phyloP scores from a whole-genome alignment of 768 basidiomycete species.

The Sporobolomyces phaffii region DNA sequence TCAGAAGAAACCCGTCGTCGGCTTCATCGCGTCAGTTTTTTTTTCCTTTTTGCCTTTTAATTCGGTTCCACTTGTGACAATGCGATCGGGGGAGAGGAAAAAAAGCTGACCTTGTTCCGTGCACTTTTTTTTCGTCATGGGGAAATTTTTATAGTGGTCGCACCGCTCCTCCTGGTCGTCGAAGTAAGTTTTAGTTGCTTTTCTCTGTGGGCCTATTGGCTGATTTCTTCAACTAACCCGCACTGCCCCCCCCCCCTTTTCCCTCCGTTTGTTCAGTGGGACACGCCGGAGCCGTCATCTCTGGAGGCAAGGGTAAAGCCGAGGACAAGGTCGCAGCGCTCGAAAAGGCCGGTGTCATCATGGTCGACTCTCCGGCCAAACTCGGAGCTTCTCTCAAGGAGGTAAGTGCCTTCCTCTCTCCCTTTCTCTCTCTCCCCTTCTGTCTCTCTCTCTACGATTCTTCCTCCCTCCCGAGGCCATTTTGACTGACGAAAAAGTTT shows the following conservation, averaged over 20 bases:
- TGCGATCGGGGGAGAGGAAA: too few relatives aligned
- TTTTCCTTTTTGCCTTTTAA: too few relatives aligned
- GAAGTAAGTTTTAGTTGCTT: conserved; percentile 58
- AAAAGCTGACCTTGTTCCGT: too few relatives aligned
- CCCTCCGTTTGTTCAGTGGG: conserved; percentile 44
- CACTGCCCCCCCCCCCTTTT: not conserved
- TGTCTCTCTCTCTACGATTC: too few relatives aligned
- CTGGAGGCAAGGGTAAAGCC: conserved; percentile 91
- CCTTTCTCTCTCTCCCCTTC: not conserved
- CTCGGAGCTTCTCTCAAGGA: conserved; percentile 85
- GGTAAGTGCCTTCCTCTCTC: conserved; percentile 50
- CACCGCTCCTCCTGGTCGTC: conserved; percentile 92
- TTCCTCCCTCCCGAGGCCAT: too few relatives aligned
- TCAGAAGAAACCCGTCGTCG: conserved; percentile 91
- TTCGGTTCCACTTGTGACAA: too few relatives aligned
- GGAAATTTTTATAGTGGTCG: conserved; percentile 59
- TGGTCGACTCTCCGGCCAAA: conserved; percentile 91
- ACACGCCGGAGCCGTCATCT: conserved; percentile 95
- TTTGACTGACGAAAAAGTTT: accelerated
- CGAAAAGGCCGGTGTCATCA: conserved; percentile 82
- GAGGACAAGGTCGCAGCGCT: conserved; percentile 77
- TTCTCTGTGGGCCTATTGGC: too few relatives aligned
- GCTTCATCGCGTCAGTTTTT: conserved; percentile 68
- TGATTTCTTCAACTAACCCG: too few relatives aligned
- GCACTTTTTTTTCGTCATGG: too few relatives aligned